These are phyloP conservation scores for Mycena vitilis DNA, from an alignment of 768 basidiomycete species.

Conservation along the genomic window DNA sequence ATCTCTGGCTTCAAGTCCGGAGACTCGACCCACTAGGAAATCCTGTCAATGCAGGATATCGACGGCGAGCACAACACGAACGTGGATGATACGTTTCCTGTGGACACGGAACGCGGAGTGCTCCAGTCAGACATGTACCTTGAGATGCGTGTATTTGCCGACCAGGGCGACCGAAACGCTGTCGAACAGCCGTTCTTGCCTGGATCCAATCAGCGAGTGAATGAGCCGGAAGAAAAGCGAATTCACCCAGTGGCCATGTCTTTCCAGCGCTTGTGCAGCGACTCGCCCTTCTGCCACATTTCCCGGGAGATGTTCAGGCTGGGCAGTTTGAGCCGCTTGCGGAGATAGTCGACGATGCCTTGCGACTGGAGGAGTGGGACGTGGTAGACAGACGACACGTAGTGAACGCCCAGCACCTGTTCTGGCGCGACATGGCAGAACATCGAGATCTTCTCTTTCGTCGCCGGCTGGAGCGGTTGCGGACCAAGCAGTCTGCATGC, in stretches of 20 bases:
- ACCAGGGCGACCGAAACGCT: slow-evolving; percentile 91
- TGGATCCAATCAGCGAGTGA: slow-evolving; percentile 44
- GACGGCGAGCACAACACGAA: slow-evolving; percentile 49
- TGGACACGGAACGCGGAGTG: slow-evolving; percentile 96
- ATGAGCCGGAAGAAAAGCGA: neutral
- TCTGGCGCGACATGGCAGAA: slow-evolving; percentile 95
- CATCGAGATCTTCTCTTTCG: slow-evolving; percentile 98
- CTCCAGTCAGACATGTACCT: slow-evolving; percentile 96
- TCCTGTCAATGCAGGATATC: neutral
- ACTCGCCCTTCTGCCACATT: slow-evolving; percentile 70
- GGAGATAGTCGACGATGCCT: slow-evolving; percentile 89
- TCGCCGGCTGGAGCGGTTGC: slow-evolving; percentile 80
- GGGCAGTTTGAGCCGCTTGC: slow-evolving; percentile 82
- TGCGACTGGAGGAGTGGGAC: slow-evolving; percentile 94
- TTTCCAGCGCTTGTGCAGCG: slow-evolving; percentile 82
- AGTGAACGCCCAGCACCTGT: slow-evolving; percentile 95
- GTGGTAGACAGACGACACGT: slow-evolving; percentile 96
- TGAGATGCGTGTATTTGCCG: slow-evolving; percentile 96
- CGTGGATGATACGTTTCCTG: slow-evolving; percentile 84
- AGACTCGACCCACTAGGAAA: slow-evolving; percentile 91
- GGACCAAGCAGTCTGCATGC: slow-evolving; percentile 90
- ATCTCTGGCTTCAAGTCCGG: slow-evolving; percentile 88
- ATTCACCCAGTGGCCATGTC: slow-evolving; percentile 83
- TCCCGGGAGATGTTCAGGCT: slow-evolving; percentile 63
- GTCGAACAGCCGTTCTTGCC: slow-evolving; percentile 95